Evolutionary conservation across 164 flowering plant species (phyloP).

Genomic region (Protea cynaroides): DNA sequence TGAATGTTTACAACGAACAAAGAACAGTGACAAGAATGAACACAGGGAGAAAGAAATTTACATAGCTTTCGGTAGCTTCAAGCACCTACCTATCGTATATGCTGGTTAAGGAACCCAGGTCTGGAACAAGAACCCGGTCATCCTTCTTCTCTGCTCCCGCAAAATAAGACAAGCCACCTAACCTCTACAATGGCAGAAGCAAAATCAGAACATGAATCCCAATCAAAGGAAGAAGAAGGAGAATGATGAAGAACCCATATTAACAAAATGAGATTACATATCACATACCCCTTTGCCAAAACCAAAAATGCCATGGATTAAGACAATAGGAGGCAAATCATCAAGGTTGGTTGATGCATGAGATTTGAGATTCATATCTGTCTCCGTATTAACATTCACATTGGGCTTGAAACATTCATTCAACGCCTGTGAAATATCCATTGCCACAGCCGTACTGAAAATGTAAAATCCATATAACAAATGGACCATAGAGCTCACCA

Average conservation of each 20-base stretch:
- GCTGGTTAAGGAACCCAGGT: constrained; percentile 95
- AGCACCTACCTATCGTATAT: constrained; percentile 71
- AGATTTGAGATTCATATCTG: neutral
- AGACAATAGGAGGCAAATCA: constrained; percentile 78
- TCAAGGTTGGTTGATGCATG: constrained; percentile 11
- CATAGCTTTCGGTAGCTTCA: neutral
- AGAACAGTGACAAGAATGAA: neutral
- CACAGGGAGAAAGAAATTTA: neutral
- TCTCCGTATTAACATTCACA: neutral
- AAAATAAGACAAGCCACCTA: constrained; percentile 91
- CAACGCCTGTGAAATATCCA: constrained; percentile 58
- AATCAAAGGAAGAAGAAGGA: neutral
- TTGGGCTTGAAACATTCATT: constrained; percentile 47
- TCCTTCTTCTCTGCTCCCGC: constrained; percentile 99
- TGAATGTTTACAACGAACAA: constrained; percentile 21
- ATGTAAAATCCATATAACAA: constrained; percentile 81
- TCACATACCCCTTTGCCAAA: constrained; percentile 92
- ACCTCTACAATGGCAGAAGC: constrained; percentile 39
- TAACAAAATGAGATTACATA: neutral
- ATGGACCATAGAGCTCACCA: constrained; percentile 76
- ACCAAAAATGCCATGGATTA: constrained; percentile 97
- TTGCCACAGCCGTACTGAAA: constrained; percentile 84
- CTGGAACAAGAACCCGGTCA: constrained; percentile 90
- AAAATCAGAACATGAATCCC: constrained; percentile 1
- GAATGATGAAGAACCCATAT: constrained; percentile 7